Base-by-base conservation (phyloP, 805 yeast species). In the Ogataea naganishii region DNA sequence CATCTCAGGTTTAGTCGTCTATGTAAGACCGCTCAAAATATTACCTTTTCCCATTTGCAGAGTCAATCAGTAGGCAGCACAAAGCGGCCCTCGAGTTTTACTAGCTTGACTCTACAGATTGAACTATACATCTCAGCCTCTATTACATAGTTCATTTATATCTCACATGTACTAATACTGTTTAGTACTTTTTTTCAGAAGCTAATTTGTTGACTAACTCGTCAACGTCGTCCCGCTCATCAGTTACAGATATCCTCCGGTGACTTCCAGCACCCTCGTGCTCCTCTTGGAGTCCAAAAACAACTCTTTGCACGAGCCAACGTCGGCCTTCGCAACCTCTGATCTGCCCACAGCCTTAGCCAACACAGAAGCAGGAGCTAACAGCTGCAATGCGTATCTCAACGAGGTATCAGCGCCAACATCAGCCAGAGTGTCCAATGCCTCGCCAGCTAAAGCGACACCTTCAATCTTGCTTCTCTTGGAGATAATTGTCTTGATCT, bases 241-340 rank as follows among this genome's bases (percentile, higher is more conserved):
- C n/a, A n/a, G n/a, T n/a, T n/a, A n/a, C n/a, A 40, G 37, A 21
- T 40, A 40, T 6, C 34, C 39, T 11, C 50, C 47, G 32, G 55
- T 54, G 26, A 56, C 61, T 51, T 72, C 72, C 48, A 88, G 66
- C 32, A 84, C 75, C 43, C 69, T 67, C 23, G 85, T 78, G 29
- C 92, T 79, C 51, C 96, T 71, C 38, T 74, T 72, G 18, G 92
- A 84, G 56, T 89, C 97, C 51, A 92, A 63, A 58, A 89, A 89
- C 49, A 89, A 65, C 21, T 65, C 51, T 54, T 82, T 80, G 40
- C 94, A 81, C 57, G 86, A 95, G 43, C 81, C 89, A 24, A 89
- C 65, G 53, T 92, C 96, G 15, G 65, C 66, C 11, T 73, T 66
- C 24, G 63, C 60, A 33, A 84, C 73, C 48, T 80, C 86, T 20